Percentiles rank a stretch among this genome's conserved stretches.
Evolutionary conservation across 2,329 filamentous ascomycete genomes (phyloP).

Genomic region (Fusarium verticillioides): DNA sequence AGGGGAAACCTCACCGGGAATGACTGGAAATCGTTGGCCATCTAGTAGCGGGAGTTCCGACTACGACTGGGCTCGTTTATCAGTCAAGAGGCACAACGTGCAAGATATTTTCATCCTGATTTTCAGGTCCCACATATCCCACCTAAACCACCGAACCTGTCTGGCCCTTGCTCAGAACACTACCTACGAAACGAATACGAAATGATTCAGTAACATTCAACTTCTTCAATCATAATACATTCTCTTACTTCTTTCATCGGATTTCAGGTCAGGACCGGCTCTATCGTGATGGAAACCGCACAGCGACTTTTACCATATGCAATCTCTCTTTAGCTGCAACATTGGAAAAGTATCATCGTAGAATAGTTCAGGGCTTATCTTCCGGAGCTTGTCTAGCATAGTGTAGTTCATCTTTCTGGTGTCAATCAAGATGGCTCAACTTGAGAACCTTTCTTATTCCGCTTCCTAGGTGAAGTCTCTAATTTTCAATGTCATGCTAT

Average conservation of each 20-base stretch:
- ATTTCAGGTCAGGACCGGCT: too few species aligned
- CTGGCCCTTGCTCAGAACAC: background rate
- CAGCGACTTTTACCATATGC: background rate
- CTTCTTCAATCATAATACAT: rapidly evolving
- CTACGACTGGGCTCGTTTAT: too few species aligned
- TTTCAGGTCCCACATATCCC: background rate
- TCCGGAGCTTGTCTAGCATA: too few species aligned
- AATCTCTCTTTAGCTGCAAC: too few species aligned
- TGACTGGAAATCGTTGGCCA: background rate
- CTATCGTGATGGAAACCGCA: too few species aligned
- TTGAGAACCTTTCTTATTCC: too few species aligned
- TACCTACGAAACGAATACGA: background rate
- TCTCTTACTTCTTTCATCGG: rapidly evolving
- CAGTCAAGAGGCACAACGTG: background rate
- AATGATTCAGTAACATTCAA: rapidly evolving
- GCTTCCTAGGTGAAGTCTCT: too few species aligned
- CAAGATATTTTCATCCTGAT: background rate
- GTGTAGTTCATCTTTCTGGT: too few species aligned
- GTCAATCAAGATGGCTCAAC: too few species aligned
- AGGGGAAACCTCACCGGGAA: background rate
- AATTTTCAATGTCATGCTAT: too few species aligned
- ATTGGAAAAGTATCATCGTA: too few species aligned
- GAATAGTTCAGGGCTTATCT: too few species aligned
- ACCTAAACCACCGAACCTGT: background rate
- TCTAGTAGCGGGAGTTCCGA: background rate